Base-by-base conservation (phyloP, 352 stramenopile species). In the Aphanomyces stellatus region DNA sequence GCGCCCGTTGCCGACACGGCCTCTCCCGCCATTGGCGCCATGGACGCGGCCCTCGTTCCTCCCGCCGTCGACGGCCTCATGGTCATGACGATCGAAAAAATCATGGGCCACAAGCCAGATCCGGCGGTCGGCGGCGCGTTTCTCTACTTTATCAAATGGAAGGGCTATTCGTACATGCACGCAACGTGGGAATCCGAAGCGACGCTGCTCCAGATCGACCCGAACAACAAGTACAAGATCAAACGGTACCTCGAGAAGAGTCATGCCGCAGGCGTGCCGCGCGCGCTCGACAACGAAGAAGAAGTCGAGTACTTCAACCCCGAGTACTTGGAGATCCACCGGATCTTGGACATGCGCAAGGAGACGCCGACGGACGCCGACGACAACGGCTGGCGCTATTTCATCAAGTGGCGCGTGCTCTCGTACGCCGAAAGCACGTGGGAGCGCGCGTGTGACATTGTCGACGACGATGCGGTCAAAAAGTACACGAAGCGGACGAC, bases 71-170 rank as follows among this genome's bases (percentile, higher is more conserved):
- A 61, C 69, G 24, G 53, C 15, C 28, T 31, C 31, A 46, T 82
- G 4, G 81, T 70, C 0, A 91, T 93, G 85, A 80, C 92, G 3
- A 95, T 95, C 62, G 87, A 95, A 56, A 91, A 93, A 75, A 93
- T 93, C 70, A 93, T 95, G 85, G 85, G 79, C 35, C 76, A 85
- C 31, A 73, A 85, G 40, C 77, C 77, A 24, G 74, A 85, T 10
- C 53, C 81, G 25, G 71, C 69, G 1, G 72, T 61, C 70, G 11
- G 75, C 71, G 33, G 75, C 71, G 46, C 78, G 27, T 78, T 73
- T 2, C 86, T 97, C 74, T 96, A 94, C 62, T 82, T 87, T 27
- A 94, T 96, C 74, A 96, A 96, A 74, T 96, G 87, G 87, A 94
- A 93, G 69, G 85, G 82, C 13, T 93, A 93, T 60, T 91, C 87